These are phyloP conservation scores for Trichoderma breve DNA, from an alignment of 2,329 filamentous ascomycete genomes.

Conservation along the genomic window DNA sequence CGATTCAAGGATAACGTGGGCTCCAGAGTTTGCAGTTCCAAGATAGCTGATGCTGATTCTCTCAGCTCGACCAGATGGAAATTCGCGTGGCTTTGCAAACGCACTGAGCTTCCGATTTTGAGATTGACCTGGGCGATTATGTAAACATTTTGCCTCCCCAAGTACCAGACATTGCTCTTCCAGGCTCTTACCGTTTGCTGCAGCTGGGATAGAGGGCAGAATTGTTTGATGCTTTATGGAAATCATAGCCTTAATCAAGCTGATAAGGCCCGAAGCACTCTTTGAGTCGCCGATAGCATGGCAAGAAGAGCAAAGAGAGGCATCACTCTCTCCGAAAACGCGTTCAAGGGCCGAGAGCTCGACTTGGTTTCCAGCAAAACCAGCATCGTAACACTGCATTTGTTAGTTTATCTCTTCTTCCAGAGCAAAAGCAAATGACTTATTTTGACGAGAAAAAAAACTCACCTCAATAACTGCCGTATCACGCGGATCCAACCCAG, in stretches of 20 bases:
- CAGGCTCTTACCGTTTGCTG: conserved; percentile 24
- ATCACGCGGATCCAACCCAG: not conserved
- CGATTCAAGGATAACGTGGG: conserved; percentile 1
- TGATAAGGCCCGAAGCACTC: conserved; percentile 26
- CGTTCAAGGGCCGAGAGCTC: conserved; percentile 37
- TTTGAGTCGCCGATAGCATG: conserved; percentile 30
- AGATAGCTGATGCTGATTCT: conserved; percentile 8
- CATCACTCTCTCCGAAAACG: conserved; percentile 30
- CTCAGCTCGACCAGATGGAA: not conserved
- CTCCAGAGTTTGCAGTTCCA: not conserved
- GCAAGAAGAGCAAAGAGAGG: conserved; percentile 30
- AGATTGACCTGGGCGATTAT: not conserved
- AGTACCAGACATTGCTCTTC: not conserved
- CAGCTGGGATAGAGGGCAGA: conserved; percentile 14
- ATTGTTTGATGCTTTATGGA: not conserved
- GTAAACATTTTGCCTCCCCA: not conserved
- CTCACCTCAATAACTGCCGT: conserved; percentile 29
- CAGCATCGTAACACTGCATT: conserved; percentile 44
- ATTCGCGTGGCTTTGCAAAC: not conserved
- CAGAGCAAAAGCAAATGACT: too few species aligned
- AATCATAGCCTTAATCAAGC: conserved; percentile 29
- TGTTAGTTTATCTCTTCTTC: not conserved
- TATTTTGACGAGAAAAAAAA: conserved; percentile 19
- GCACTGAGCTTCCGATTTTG: not conserved
- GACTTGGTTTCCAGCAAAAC: conserved; percentile 41